phyloP scores from a whole-genome alignment of 176 grass and related monocot species.

The Musa acuminata region DNA sequence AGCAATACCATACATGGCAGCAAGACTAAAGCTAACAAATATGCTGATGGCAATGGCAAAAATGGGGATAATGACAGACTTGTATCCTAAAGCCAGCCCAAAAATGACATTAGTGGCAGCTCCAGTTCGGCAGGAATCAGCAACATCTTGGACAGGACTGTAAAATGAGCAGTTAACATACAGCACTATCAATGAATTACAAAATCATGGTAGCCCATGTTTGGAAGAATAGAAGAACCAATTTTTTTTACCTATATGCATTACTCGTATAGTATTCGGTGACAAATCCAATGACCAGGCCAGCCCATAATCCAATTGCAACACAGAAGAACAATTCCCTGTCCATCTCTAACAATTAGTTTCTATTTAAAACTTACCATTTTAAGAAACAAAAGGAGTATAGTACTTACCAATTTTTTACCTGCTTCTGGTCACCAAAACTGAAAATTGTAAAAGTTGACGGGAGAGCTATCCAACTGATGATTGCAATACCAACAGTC shows the following conservation, averaged over 20 bases:
- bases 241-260: constrained; percentile 29
- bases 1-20: constrained; percentile 49
- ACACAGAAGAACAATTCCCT: constrained; percentile 49
- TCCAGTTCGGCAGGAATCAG: constrained; percentile 43
- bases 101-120: constrained; percentile 53
- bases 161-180: neutral
- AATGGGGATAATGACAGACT: constrained; percentile 50
- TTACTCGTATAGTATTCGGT: constrained; percentile 62
- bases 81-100: constrained; percentile 52
- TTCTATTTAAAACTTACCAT: neutral
- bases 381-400: neutral
- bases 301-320: constrained; percentile 45
- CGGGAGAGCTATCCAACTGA: constrained; percentile 42
- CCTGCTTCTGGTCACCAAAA: constrained; percentile 40
- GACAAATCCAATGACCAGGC: constrained; percentile 48
- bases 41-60: constrained; percentile 36
- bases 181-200: neutral
- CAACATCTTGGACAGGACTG: constrained; percentile 52
- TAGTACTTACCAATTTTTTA: constrained; percentile 26
- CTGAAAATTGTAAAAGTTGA: constrained; percentile 46
- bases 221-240: neutral
- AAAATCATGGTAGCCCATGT: neutral
- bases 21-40: constrained; percentile 40
- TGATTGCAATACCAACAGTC: constrained; percentile 33
- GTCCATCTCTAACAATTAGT: neutral